Evolutionary conservation across 371 early-diverging fungal genomes (phyloP), one percentile per base, ranked within the genome.

Genomic region (Mortierella sp.): DNA sequence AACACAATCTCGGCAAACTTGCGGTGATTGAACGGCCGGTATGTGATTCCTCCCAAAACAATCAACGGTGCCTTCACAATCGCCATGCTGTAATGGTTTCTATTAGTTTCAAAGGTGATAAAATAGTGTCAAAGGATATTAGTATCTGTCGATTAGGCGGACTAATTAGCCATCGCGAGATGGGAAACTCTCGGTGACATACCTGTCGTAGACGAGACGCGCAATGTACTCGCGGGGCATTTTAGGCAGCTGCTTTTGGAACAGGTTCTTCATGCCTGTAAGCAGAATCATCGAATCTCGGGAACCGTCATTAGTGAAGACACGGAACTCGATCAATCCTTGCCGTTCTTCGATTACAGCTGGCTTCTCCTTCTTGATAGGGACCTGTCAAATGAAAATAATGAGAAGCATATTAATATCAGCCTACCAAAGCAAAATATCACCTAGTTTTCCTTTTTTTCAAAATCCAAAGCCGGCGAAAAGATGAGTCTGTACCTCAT

Each of bases 211-310:
- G 0, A 99, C 98, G 28, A 99, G 93, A 26, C 99, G 92, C 0
- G 98, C 95, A 79, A 99, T 99, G 83, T 99, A 99, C 80, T 99
- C 99, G 84, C 96, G 96, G 19, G 99, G 99, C 99, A 99, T 99
- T 78, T 99, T 99, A 16, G 99, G 99, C 72, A 99, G 91, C 88
- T 99, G 99, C 77, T 96, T 97, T 88, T 99, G 98, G 89, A 99
- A 99, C 55, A 99, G 95, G 84, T 95, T 96, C 89, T 99, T 99
- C 73, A 99, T 90, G 42, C 97, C 97, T 0, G 99, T 96, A 76
- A 99, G 90, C 42, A 97, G 88, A 11, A 96, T 95, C 95, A 97
- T 95, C 58, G 93, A 94, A 52, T 95, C 94, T 38, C 92, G 92
- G 8, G 83, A 72, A 6, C 94, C 94, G 87, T 98, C 97, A 77